phyloP scores from a whole-genome alignment of 768 basidiomycete species.

The Lentinula sp. region DNA sequence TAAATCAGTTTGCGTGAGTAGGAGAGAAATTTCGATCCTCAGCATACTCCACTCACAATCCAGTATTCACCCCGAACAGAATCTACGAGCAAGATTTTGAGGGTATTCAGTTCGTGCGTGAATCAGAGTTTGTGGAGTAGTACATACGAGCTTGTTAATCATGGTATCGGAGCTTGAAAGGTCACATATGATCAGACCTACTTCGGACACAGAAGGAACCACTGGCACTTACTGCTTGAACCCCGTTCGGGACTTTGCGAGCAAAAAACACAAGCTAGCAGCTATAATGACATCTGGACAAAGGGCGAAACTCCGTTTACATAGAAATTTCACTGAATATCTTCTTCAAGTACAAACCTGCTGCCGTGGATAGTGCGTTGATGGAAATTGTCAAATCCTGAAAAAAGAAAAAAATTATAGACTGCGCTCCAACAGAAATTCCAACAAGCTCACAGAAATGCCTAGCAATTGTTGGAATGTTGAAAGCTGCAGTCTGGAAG shows the following conservation, averaged over 20 bases:
- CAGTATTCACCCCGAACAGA: conserved; percentile 10
- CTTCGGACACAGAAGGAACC: not conserved
- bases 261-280: conserved; percentile 6
- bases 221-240: conserved; percentile 5
- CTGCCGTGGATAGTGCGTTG: conserved; percentile 8
- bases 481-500: not conserved
- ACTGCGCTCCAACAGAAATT: not conserved
- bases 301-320: not conserved
- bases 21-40: not conserved
- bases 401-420: not conserved
- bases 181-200: not conserved
- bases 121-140: not conserved
- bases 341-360: not conserved
- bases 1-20: not conserved
- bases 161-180: conserved; percentile 7
- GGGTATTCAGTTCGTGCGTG: not conserved
- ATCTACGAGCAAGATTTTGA: not conserved
- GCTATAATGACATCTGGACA: conserved; percentile 9
- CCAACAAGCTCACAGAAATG: conserved; percentile 5
- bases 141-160: conserved; percentile 9
- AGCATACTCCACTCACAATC: conserved; percentile 6
- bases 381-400: conserved; percentile 9
- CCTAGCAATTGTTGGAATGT: conserved; percentile 4
- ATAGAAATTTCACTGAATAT: not conserved
- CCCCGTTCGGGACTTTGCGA: conserved; percentile 7